Base-by-base conservation (phyloP, 495 filamentous ascomycete genomes). In the Entonaema liquescens region DNA sequence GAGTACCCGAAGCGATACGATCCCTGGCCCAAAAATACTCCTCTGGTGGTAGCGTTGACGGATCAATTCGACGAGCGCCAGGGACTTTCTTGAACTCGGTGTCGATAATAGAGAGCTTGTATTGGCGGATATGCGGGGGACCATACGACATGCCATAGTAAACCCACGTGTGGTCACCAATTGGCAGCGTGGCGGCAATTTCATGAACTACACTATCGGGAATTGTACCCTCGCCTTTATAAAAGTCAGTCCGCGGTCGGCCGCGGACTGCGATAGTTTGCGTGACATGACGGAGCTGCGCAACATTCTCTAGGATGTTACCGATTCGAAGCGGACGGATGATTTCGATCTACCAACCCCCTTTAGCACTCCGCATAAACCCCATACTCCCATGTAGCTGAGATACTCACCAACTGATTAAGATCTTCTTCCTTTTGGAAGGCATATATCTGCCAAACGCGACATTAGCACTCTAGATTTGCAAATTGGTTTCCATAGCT, bases 271-370 rank as follows among this genome's bases (percentile, higher is more conserved):
- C 84, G 35, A 85, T 72, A 23, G 78, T 78, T 65, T 87, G 84
- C 26, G 81, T 82, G 33, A 85, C 81, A 68, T 87, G 83, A 6
- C 86, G 83, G 7, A 88, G 75, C 64, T 87, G 83, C 29, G 86
- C 84, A 33, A 86, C 83, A 71, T 89, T 89, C 52, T 85, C 83
- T 33, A 89, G 79, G 42, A 88, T 85, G 59, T 81, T 79, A 52
- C 80, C 72, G 44, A 83, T 79, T 4, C 81, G 78, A 5, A 89
- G 78, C 1, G 86, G 86, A 4, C 85, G 79, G 67, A 88, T 87
- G 29, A 84, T 82, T 56, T 80, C 79, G 31, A 79, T 79, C 78
- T 80, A 53, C 21, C n/a, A 25, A 2, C 5, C 5, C 2, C 9
- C 1, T 19, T 67, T 58, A 60, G 59, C 8, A 54, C 35, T 49